A percentile compares a stretch with the other conserved stretches of the same genome.
These are phyloP conservation scores for Diaporthe aspalathi DNA, from an alignment of 2,329 filamentous ascomycete genomes.

Conservation along the genomic window DNA sequence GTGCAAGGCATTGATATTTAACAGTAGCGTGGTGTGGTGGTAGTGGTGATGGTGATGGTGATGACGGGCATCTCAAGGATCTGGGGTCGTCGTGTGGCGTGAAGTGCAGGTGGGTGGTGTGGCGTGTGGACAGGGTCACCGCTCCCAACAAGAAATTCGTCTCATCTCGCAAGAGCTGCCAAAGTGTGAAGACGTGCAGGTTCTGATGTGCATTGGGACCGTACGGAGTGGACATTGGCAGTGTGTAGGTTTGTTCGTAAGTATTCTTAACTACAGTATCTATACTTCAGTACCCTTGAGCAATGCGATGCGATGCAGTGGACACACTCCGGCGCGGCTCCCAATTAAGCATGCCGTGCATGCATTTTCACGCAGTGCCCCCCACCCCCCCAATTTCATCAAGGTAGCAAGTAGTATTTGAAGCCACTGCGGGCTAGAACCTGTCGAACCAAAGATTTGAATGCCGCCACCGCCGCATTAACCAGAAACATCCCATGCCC, in stretches of 20 bases:
- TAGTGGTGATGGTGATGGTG: not conserved
- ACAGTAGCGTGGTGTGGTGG: not conserved
- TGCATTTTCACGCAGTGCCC: not conserved
- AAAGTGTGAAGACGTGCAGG: not conserved
- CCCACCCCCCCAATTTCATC: too few relatives aligned
- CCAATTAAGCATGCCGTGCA: conserved; percentile 5
- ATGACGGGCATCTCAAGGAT: not conserved
- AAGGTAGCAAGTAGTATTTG: conserved; percentile 3
- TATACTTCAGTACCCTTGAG: too few relatives aligned
- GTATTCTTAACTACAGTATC: too few relatives aligned
- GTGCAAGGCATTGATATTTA: not conserved
- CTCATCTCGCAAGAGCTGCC: conserved; percentile 23
- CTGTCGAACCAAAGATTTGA: conserved; percentile 21
- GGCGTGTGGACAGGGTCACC: not conserved
- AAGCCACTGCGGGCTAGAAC: not conserved
- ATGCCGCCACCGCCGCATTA: conserved; percentile 11
- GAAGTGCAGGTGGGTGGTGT: not conserved
- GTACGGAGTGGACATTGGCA: not conserved
- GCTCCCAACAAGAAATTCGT: conserved; percentile 26
- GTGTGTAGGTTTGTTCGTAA: not conserved
- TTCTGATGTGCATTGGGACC: too few relatives aligned
- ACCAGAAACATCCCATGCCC: conserved; percentile 7
- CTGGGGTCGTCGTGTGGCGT: not conserved
- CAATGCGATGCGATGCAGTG: not conserved
- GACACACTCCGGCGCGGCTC: not conserved